Evolutionary conservation across 2,329 filamentous ascomycete genomes (phyloP), one percentile per base, ranked within the genome.

Genomic region (Cordyceps tenuipes): DNA sequence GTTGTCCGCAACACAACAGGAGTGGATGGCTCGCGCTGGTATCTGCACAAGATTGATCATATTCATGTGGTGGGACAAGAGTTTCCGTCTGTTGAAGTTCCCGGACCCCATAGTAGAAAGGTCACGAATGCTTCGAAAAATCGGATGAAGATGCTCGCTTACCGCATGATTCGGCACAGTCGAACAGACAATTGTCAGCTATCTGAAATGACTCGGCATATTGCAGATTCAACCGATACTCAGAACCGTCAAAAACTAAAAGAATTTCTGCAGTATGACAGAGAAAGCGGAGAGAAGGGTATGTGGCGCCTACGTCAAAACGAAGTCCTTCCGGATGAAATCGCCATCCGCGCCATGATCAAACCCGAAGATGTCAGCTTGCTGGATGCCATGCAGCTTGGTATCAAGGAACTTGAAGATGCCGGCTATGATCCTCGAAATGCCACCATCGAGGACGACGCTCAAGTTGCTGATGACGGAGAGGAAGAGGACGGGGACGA

Each of bases 81-180:
- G 60, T 91, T 97, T 68, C 94, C 94, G 1, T 91, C 90, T 0
- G 85, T 93, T 34, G 92, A 97, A 68, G 89, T 99, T 5, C 94
- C 94, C 3, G 92, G 92, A 0, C 93, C 92, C 3, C 92, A 97
- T 71, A 95, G 91, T 43, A 83, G 94, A 63, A 96, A 94, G 72
- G 93, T 97, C 34, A 99, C 94, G 0, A 96, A 95, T 61, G 91
- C 93, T n/a, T 88, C 90, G 41, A 99, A 99, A 78, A 96, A 94
- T 73, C 86, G 94, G 41, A 86, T 99, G 73, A 96, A 94, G 77
- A 97, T 97, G 87, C 86, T 99, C 44, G 89, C 91, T 0, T 97
- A 91, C 72, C 89, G 94, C 55, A 86, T 96, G 71, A 90, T 96
- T 67, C 83, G 87, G 63, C 89, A 90, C 67, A 91, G 87, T 67